Evolutionary conservation across 192 early-diverging fungal genomes (phyloP).

Genomic region (Coemansia sp.): DNA sequence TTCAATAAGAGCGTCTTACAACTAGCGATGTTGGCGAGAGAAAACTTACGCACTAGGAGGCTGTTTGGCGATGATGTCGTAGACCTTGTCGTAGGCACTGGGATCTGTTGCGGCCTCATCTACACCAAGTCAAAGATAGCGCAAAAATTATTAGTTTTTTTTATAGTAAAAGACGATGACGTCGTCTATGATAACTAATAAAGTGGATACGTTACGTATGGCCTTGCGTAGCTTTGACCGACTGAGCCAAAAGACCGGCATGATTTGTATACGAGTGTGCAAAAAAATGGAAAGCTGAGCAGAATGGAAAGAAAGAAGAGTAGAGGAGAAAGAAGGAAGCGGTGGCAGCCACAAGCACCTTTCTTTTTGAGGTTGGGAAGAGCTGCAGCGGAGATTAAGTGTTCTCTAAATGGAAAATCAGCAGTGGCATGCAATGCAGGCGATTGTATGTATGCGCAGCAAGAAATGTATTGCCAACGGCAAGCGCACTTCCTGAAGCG

Average conservation of each 20-base stretch:
- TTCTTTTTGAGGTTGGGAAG: not conserved
- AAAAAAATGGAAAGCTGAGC: not conserved
- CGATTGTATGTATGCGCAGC: not conserved
- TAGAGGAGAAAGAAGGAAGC: not conserved
- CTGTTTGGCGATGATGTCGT: conserved; percentile 20
- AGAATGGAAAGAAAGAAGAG: not conserved
- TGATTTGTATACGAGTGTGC: not conserved
- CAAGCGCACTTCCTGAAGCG: not conserved
- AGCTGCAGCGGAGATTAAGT: conserved; percentile 8
- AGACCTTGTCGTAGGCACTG: conserved; percentile 16
- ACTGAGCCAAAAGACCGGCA: conserved; percentile 21
- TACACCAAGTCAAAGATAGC: not conserved
- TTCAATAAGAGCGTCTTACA: not conserved
- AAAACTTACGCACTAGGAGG: conserved; percentile 9
- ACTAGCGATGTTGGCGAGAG: not conserved
- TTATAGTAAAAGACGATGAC: not conserved
- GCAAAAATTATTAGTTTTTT: not conserved
- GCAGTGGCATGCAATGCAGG: not conserved
- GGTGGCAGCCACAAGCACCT: not conserved
- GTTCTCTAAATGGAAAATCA: conserved; percentile 4
- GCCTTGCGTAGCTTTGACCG: conserved; percentile 18
- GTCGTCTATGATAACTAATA: not conserved
- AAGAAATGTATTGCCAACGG: not conserved
- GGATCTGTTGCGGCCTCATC: conserved; percentile 17
- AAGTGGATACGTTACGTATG: conserved; percentile 8